Evolutionary conservation across 23 red algal species (phyloP).

Genomic region (Agarophyton chilense): DNA sequence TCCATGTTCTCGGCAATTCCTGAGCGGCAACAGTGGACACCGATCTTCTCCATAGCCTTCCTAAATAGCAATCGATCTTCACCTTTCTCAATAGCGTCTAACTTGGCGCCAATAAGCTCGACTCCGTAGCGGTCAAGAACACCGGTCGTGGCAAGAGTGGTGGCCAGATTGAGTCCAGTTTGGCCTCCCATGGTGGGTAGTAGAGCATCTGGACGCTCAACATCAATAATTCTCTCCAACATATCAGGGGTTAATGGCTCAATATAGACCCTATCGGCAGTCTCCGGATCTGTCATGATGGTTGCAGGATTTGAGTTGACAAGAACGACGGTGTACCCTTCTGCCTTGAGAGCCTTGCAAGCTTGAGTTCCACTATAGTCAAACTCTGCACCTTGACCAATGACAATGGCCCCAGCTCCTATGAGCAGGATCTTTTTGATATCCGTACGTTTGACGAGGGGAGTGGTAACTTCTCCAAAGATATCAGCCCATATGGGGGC

Average conservation of each 20-base stretch:
- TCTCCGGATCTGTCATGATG: slow-evolving; percentile 99
- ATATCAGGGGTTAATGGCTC: slow-evolving; percentile 90
- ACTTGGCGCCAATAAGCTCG: slow-evolving; percentile 93
- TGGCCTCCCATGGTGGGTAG: slow-evolving; percentile 99
- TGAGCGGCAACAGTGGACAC: slow-evolving; percentile 81
- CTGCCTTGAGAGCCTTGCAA: slow-evolving; percentile 94
- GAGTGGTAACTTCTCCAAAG: background rate
- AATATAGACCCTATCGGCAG: slow-evolving; percentile 95
- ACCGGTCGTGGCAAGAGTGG: slow-evolving; percentile 72
- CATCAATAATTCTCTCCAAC: slow-evolving; percentile 85
- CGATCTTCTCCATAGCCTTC: slow-evolving; percentile 97
- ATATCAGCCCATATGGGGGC: slow-evolving; percentile 29
- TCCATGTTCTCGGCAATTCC: slow-evolving; percentile 91
- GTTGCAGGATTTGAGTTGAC: slow-evolving; percentile 98
- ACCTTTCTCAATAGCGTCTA: slow-evolving; percentile 97
- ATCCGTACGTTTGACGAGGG: slow-evolving; percentile 59
- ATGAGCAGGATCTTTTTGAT: slow-evolving; percentile 94
- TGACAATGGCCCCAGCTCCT: slow-evolving; percentile 95
- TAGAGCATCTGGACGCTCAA: slow-evolving; percentile 90
- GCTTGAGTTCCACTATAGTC: slow-evolving; percentile 99
- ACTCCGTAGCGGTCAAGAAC: slow-evolving; percentile 87
- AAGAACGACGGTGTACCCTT: slow-evolving; percentile 92
- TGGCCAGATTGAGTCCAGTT: slow-evolving; percentile 95
- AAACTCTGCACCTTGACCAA: slow-evolving; percentile 99
- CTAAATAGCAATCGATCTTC: slow-evolving; percentile 96